Conservation (phyloP, 2,329 filamentous ascomycete species). For the Xylariaceae sp. region DNA sequence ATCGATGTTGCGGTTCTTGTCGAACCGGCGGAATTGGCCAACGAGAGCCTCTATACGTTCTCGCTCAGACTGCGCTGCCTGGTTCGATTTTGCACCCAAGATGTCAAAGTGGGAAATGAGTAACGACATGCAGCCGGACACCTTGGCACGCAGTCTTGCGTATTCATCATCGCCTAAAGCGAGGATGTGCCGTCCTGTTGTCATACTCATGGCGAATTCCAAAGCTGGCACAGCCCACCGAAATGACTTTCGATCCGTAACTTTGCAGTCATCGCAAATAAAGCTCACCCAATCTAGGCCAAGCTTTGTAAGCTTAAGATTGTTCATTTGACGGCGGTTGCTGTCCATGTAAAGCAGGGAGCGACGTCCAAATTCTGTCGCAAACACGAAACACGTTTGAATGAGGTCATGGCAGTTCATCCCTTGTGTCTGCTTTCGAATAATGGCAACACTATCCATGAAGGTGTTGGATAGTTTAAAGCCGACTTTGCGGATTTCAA, state of each 20-base stretch:
- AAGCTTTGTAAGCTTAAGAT: constrained; percentile 87
- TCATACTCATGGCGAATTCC: constrained; percentile 98
- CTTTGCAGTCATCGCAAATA: constrained; percentile 93
- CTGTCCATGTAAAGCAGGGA: constrained; percentile 94
- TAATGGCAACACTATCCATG: constrained; percentile 96
- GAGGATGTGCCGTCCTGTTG: constrained; percentile 87
- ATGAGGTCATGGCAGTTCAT: constrained; percentile 92
- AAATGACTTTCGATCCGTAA: constrained; percentile 92
- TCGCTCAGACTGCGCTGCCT: constrained; percentile 91
- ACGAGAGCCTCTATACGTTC: constrained; percentile 78
- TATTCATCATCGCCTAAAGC: constrained; percentile 87
- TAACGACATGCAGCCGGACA: constrained; percentile 94
- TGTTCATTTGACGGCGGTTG: constrained; percentile 94
- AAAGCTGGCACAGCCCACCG: constrained; percentile 94
- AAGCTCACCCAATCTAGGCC: constrained; percentile 97
- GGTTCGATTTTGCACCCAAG: constrained; percentile 90
- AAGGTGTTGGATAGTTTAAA: constrained; percentile 97
- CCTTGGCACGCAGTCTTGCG: constrained; percentile 74
- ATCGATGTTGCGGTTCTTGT: constrained; percentile 68
- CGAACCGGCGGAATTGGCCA: constrained; percentile 71
- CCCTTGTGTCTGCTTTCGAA: constrained; percentile 77
- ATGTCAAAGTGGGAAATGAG: constrained; percentile 99
- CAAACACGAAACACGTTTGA: constrained; percentile 96
- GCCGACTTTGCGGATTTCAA: constrained; percentile 90
- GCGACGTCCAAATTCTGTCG: constrained; percentile 96